Percentiles rank a stretch among this genome's conserved stretches.
phyloP scores from a whole-genome alignment of 2,329 filamentous ascomycete genomes.

The Beauveria bassiana region DNA sequence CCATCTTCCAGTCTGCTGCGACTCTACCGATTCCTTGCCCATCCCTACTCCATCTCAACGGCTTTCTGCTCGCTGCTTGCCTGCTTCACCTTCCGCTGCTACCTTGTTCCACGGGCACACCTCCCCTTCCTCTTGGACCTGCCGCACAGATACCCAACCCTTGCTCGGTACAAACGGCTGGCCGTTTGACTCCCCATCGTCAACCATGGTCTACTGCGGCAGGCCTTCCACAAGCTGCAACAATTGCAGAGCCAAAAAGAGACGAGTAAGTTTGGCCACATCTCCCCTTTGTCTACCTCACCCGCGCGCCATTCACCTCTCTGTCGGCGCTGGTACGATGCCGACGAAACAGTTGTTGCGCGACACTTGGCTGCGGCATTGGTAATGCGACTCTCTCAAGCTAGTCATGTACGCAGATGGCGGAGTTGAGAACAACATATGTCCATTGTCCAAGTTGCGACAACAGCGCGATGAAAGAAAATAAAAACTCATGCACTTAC shows the following conservation, averaged over 20 bases:
- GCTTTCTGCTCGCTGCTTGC: constrained; percentile 7
- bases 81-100: not conserved
- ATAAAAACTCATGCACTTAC: not conserved
- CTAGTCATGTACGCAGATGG: not conserved
- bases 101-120: not conserved
- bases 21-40: not conserved
- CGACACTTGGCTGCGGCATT: not conserved
- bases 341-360: not conserved
- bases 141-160: constrained; percentile 2
- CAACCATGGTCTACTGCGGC: constrained; percentile 11
- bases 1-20: not conserved
- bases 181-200: not conserved
- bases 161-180: constrained; percentile 2
- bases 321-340: not conserved
- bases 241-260: constrained; percentile 11
- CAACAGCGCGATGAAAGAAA: not conserved
- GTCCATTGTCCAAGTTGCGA: not conserved
- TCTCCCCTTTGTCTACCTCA: not conserved
- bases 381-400: not conserved
- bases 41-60: not conserved
- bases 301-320: not conserved
- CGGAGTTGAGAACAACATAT: not conserved
- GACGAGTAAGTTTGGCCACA: constrained; percentile 6
- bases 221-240: constrained; percentile 12
- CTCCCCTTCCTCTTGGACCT: not conserved